Base-by-base conservation (phyloP, 305 asterid genomes). In the Fraxinus sp. region DNA sequence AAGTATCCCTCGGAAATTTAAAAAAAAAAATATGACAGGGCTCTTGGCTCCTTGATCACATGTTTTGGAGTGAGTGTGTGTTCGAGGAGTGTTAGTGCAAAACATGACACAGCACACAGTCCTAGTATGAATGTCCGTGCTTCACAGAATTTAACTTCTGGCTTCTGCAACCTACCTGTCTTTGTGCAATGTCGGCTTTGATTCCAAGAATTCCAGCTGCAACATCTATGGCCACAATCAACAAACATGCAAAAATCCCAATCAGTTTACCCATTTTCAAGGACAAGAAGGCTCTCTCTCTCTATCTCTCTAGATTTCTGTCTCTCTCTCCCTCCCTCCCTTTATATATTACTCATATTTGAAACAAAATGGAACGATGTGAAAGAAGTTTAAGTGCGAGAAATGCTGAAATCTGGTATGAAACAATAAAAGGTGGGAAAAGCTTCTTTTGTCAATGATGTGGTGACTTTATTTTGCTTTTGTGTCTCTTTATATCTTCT, bases 181-280 rank as follows among this genome's bases (percentile, higher is more conserved):
- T 90, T 87, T 93, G 97, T 78, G 97, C 95, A 18, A 90, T 93
- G 79, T 95, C 97, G 14, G 96, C 97, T 82, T 89, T 92, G 87
- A 93, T 88, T 4, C 95, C 97, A 39, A 95, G 94, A 80, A 93
- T 88, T 74, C 96, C 94, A 11, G 97, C 96, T 30, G 79, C 78
- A 76, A 90, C 89, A 85, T 95, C 98, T 88, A 92, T 74, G 62
- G 92, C 92, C 62, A 95, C 87, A 7, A 95, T 90, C 86, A 95
- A 62, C 57, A 93, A 72, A 80, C 97, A 93, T 9, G 89, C 92
- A 80, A 88, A 81, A 39, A 93, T 83, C 57, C 96, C 96, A 33
- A 92, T 32, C 3, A 82, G 20, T 80, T 90, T 94, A 11, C 82
- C 86, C 98, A 94, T 94, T 86, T 83, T 80, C 52, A 9, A 2